phyloP scores from a whole-genome alignment of 139 green algal genomes.

The Coelastrella sp. region DNA sequence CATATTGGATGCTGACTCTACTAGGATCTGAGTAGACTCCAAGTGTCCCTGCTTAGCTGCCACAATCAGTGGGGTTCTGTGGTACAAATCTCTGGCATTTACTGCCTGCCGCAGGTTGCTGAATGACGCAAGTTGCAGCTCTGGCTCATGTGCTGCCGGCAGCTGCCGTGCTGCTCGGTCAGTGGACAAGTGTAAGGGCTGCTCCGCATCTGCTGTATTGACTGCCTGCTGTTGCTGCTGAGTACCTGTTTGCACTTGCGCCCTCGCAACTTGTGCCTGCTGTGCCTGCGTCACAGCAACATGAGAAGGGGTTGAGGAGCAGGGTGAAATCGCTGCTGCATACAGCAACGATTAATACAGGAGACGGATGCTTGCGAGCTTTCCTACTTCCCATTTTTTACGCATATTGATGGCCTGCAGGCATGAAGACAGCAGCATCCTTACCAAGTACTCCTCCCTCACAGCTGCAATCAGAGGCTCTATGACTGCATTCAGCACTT shows the following conservation, averaged over 20 bases:
- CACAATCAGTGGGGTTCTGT: constrained; percentile 42
- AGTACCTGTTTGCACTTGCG: background rate
- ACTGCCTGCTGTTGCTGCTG: background rate
- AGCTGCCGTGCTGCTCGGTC: background rate
- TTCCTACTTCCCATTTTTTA: too few relatives aligned
- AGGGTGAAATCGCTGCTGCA: too few relatives aligned
- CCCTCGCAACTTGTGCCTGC: background rate
- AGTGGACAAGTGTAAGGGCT: background rate
- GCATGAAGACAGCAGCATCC: background rate
- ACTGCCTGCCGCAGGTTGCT: constrained; percentile 25
- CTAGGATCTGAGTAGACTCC: constrained; percentile 16
- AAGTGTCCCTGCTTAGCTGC: constrained; percentile 50
- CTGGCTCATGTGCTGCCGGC: constrained; percentile 2
- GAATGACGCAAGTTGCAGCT: constrained; percentile 27
- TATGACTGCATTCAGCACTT: constrained; percentile 22
- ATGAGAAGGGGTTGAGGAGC: too few relatives aligned
- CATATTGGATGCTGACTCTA: constrained; percentile 37
- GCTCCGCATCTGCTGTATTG: background rate
- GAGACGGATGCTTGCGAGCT: too few relatives aligned
- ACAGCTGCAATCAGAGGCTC: constrained; percentile 30
- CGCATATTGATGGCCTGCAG: background rate
- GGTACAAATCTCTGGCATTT: constrained; percentile 37
- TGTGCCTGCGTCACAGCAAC: background rate
- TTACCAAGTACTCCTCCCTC: constrained; percentile 25
- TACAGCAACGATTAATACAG: too few relatives aligned